Percentiles rank a stretch among this genome's conserved stretches.
Evolutionary conservation across 768 basidiomycete genomes (phyloP).

Genomic region (Auriscalpium microsporum): DNA sequence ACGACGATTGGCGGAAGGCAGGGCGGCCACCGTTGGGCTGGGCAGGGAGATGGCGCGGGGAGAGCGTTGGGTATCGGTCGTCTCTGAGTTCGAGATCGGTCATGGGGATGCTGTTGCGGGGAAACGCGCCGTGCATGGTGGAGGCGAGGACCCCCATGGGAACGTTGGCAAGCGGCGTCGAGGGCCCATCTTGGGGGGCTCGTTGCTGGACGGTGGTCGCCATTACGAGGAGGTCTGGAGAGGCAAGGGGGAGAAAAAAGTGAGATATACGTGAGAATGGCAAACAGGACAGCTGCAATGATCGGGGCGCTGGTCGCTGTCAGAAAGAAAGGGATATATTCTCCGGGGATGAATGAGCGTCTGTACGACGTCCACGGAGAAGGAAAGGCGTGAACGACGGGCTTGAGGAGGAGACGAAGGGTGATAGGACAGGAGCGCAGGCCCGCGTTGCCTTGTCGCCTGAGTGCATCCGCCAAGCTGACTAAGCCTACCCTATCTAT

Average conservation of each 20-base stretch:
- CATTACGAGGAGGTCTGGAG: conserved; percentile 9
- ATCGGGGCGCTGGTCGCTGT: neutral
- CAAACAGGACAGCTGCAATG: too few species aligned
- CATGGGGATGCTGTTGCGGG: conserved; percentile 39
- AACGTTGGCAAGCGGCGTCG: conserved; percentile 13
- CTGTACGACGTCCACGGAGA: neutral
- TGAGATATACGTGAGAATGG: neutral
- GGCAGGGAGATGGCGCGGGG: conserved; percentile 12
- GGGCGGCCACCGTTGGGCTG: neutral
- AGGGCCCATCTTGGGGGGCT: conserved; percentile 10
- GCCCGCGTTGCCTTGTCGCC: neutral
- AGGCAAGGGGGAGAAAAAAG: neutral
- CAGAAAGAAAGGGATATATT: neutral
- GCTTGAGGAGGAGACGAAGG: neutral
- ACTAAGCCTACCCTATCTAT: too few species aligned
- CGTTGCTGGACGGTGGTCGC: conserved; percentile 19
- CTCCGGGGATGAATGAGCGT: too few species aligned
- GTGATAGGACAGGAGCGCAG: neutral
- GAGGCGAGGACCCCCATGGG: conserved; percentile 21
- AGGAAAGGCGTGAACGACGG: neutral
- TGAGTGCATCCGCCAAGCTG: too few species aligned
- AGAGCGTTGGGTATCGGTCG: conserved; percentile 43
- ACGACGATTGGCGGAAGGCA: conserved; percentile 2
- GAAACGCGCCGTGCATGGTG: conserved; percentile 35
- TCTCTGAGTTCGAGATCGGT: conserved; percentile 57